phyloP scores from a whole-genome alignment of 805 yeast species.

The Scheffersomyces lignosus region DNA sequence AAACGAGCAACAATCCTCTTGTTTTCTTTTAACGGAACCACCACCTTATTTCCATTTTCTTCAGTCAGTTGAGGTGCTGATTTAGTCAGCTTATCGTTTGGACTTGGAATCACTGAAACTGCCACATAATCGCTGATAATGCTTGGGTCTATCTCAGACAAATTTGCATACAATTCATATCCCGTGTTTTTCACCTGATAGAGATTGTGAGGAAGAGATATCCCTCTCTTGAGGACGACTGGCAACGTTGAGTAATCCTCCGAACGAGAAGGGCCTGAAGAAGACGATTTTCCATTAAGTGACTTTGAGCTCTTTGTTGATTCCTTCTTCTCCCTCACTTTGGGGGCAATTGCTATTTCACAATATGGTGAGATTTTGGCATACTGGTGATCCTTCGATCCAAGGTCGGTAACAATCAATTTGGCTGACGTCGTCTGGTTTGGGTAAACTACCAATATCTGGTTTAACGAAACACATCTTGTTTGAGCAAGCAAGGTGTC shows the following conservation, averaged over 20 bases:
- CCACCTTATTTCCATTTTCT: constrained; percentile 4
- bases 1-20: constrained; percentile 53
- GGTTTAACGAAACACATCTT: constrained; percentile 64
- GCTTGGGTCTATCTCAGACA: constrained; percentile 25
- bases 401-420: constrained; percentile 49
- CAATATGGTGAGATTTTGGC: constrained; percentile 62
- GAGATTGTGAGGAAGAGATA: constrained; percentile 55
- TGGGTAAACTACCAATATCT: constrained; percentile 68
- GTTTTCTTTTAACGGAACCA: constrained; percentile 28
- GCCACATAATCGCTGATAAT: constrained; percentile 42
- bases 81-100: constrained; percentile 27
- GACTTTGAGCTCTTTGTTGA: neutral
- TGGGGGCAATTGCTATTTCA: constrained; percentile 78
- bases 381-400: constrained; percentile 41
- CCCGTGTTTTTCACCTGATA: constrained; percentile 16
- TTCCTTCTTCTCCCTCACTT: constrained; percentile 25
- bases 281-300: neutral
- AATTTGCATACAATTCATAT: constrained; percentile 48
- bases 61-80: constrained; percentile 10
- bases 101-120: constrained; percentile 55
- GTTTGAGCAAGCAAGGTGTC: constrained; percentile 75
- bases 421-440: constrained; percentile 59
- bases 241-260: constrained; percentile 24
- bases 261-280: constrained; percentile 19
- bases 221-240: constrained; percentile 50